Conservation (phyloP, 1,139 yeast genomes). For the Blastobotrys buckinghamii region DNA sequence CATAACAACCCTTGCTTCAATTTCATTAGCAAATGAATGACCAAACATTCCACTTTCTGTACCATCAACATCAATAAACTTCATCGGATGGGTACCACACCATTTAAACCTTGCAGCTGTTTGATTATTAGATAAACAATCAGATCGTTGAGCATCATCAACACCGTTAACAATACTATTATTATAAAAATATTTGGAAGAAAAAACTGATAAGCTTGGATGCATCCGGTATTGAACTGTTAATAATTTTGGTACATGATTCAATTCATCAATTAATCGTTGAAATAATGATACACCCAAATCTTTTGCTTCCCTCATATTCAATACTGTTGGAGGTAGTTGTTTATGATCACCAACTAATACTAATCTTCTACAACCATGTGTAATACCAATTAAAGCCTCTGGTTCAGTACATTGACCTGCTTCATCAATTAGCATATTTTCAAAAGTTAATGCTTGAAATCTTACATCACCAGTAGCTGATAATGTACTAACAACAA, state of each 20-base stretch:
- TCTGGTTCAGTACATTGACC: conserved; percentile 95
- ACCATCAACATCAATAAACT: conserved; percentile 91
- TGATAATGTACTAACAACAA: conserved; percentile 85
- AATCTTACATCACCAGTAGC: conserved; percentile 80
- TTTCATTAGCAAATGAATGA: conserved; percentile 56
- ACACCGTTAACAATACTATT: conserved; percentile 91
- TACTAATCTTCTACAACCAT: conserved; percentile 83
- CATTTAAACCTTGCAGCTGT: conserved; percentile 56
- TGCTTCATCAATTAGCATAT: conserved; percentile 84
- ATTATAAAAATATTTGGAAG: conserved; percentile 88
- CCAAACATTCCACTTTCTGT: conserved; percentile 86
- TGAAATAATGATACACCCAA: conserved; percentile 80
- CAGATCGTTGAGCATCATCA: conserved; percentile 61
- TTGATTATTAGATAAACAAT: background rate
- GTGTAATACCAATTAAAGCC: conserved; percentile 77
- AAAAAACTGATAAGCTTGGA: conserved; percentile 78
- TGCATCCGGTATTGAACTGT: conserved; percentile 96
- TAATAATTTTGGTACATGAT: conserved; percentile 77
- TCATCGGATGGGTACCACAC: conserved; percentile 90
- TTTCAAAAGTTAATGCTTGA: conserved; percentile 49
- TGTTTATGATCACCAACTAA: conserved; percentile 95
- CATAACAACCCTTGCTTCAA: conserved; percentile 88
- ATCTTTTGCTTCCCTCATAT: conserved; percentile 54
- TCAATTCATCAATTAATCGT: conserved; percentile 64
- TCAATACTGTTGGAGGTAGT: conserved; percentile 54